phyloP scores from a whole-genome alignment of 352 stramenopile genomes.

The Pythium guiyangense region DNA sequence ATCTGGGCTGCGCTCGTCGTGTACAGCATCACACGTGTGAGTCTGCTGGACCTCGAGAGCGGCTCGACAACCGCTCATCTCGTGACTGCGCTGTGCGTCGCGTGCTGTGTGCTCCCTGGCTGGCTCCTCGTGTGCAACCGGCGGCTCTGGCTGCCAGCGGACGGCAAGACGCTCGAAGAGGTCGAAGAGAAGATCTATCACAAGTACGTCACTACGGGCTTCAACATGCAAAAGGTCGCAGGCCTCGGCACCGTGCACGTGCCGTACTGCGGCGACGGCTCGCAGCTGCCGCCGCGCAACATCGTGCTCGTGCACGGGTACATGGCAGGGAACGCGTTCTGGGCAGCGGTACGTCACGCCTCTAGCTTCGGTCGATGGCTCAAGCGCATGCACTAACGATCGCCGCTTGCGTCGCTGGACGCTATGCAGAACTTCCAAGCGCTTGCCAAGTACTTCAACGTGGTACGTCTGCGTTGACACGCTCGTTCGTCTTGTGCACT shows the following conservation, averaged over 20 bases:
- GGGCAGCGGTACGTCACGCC: constrained; percentile 41
- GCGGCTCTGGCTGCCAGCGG: constrained; percentile 53
- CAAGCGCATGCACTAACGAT: neutral
- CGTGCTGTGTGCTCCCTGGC: constrained; percentile 41
- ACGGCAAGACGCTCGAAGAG: constrained; percentile 37
- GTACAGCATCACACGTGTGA: constrained; percentile 43
- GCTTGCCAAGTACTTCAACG: constrained; percentile 72
- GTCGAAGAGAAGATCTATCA: constrained; percentile 69
- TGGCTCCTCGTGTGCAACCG: constrained; percentile 50
- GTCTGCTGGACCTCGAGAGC: constrained; percentile 31
- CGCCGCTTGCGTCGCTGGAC: constrained; percentile 1
- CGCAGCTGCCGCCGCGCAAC: constrained; percentile 41
- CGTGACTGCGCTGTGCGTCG: constrained; percentile 27
- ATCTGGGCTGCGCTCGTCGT: constrained; percentile 28
- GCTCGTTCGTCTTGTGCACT: neutral
- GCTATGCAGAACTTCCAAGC: constrained; percentile 57
- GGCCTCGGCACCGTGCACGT: constrained; percentile 74
- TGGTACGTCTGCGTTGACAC: constrained; percentile 36
- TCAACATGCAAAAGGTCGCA: constrained; percentile 44
- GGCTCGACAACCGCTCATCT: constrained; percentile 25
- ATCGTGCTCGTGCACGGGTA: constrained; percentile 81
- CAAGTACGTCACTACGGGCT: constrained; percentile 56
- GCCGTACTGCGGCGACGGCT: constrained; percentile 61
- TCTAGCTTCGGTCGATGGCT: neutral
- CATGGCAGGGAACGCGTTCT: constrained; percentile 70